Base-by-base conservation (phyloP, 2,329 filamentous ascomycete genomes). In the Sporothrix variecibatus region DNA sequence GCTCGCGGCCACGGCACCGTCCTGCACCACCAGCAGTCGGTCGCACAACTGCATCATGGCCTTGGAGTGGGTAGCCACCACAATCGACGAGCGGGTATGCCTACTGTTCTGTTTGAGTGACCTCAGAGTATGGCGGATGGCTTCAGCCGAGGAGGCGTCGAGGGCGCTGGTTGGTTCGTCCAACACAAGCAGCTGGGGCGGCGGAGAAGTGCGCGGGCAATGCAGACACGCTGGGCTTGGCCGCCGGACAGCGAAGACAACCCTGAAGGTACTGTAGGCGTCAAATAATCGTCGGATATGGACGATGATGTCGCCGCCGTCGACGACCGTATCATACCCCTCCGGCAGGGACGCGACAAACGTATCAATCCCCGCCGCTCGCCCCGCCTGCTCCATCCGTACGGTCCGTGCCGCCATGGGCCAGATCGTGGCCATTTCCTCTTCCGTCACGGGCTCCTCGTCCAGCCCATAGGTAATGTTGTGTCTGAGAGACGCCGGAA, bases 31-130 rank as follows among this genome's bases (percentile, higher is more conserved):
- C 0, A 95, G 85, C 8, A 98, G 85, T 62, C 88, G 86, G 80
- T 94, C 91, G 0, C 92, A 93, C 74, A 93, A 88, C 74, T 87
- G 86, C 93, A 98, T 98, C 94, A 97, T 97, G 79, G 95, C 92
- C 75, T 85, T 86, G 73, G 87, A 89, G 82, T 98, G 95, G 68
- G 94, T 97, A 53, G 97, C 91, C 31, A 97, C 87, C 20, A 98
- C 85, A 0, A 97, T 89, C 0, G 92, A 92, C 81, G 94, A 87
- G 71, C n/a, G n/a, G 8, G 23, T 8, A 7, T 46, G 11, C 17
- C 46, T 51, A 49, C 40, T 43, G 23, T 15, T 23, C 2, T 28
- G 26, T 9, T 43, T 20, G 34, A n/a, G 40, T 53, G 58, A 2
- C 2, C 75, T 73, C 46, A 78, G 23, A 3, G 75, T 74, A 9